Evolutionary conservation across 129 eudicot genomes (phyloP).

Genomic region (Chrysanthemum makinoi): DNA sequence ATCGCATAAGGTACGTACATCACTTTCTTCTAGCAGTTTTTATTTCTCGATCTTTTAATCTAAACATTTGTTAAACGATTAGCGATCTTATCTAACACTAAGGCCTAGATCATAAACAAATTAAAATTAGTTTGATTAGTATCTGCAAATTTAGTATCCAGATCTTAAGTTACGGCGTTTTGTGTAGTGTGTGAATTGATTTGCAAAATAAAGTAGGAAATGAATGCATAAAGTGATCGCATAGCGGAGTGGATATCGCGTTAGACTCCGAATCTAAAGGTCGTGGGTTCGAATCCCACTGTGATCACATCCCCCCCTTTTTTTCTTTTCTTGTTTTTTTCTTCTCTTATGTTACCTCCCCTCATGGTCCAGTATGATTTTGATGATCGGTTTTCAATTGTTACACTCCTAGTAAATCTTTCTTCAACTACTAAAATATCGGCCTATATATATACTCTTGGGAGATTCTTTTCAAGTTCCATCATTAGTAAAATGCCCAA

Average conservation of each 20-base stretch:
- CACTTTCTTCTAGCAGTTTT: no score
- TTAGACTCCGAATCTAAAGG: slow-evolving; percentile 81
- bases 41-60: no score
- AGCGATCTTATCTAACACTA: no score
- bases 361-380: neutral
- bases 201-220: neutral
- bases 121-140: no score
- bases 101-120: neutral
- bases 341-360: no score
- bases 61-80: no score
- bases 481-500: no score
- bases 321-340: slow-evolving; percentile 2
- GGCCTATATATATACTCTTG: no score
- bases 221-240: slow-evolving; percentile 27
- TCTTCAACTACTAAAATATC: no score
- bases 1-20: no score
- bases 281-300: slow-evolving; percentile 82
- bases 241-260: slow-evolving; percentile 70
- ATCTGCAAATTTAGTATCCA: neutral
- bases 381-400: neutral
- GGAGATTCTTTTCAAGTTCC: no score
- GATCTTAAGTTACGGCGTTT: slow-evolving; percentile 3
- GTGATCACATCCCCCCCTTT: slow-evolving; percentile 32
- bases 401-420: no score
- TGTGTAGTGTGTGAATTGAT: neutral